A percentile compares a stretch with the other conserved stretches of the same genome.
Evolutionary conservation across 2,329 filamentous ascomycete species (phyloP).

Genomic region (Fusarium sp.): DNA sequence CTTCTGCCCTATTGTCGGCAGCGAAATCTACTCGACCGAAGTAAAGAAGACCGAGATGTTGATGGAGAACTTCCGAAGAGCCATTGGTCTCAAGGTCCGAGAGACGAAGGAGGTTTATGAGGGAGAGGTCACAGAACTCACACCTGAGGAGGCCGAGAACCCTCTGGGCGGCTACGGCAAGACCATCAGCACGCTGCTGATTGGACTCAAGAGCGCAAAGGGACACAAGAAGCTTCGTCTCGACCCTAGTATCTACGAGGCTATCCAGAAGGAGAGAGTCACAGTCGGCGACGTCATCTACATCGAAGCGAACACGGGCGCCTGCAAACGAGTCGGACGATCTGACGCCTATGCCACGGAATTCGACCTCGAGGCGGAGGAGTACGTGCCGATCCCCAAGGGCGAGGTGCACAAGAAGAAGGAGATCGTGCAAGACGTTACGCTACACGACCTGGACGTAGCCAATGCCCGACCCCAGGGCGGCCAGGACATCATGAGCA

Average conservation of each 20-base stretch:
- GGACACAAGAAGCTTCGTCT: slow-evolving; percentile 97
- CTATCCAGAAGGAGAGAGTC: slow-evolving; percentile 97
- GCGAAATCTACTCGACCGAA: slow-evolving; percentile 96
- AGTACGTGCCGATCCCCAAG: slow-evolving; percentile 98
- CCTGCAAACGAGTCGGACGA: slow-evolving; percentile 94
- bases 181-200: slow-evolving; percentile 94
- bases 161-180: slow-evolving; percentile 95
- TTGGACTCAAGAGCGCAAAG: slow-evolving; percentile 93
- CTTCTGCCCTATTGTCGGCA: slow-evolving; percentile 97
- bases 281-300: slow-evolving; percentile 98
- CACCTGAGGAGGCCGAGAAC: slow-evolving; percentile 97
- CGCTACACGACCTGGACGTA: slow-evolving; percentile 94
- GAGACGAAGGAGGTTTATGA: slow-evolving; percentile 99
- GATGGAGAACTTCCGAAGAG: slow-evolving; percentile 98
- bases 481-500: slow-evolving; percentile 99
- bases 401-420: slow-evolving; percentile 99
- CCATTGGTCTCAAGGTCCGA: slow-evolving; percentile 94
- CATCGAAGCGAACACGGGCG: slow-evolving; percentile 98
- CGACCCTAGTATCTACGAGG: slow-evolving; percentile 98
- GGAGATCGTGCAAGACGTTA: slow-evolving; percentile 98
- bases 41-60: slow-evolving; percentile 99
- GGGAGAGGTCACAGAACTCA: slow-evolving; percentile 96
- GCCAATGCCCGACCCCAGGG: slow-evolving; percentile 95
- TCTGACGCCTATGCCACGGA: slow-evolving; percentile 98
- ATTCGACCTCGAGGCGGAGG: slow-evolving; percentile 97